phyloP scores from a whole-genome alignment of 208 protist genomes.

The Trichomonas gallinae region DNA sequence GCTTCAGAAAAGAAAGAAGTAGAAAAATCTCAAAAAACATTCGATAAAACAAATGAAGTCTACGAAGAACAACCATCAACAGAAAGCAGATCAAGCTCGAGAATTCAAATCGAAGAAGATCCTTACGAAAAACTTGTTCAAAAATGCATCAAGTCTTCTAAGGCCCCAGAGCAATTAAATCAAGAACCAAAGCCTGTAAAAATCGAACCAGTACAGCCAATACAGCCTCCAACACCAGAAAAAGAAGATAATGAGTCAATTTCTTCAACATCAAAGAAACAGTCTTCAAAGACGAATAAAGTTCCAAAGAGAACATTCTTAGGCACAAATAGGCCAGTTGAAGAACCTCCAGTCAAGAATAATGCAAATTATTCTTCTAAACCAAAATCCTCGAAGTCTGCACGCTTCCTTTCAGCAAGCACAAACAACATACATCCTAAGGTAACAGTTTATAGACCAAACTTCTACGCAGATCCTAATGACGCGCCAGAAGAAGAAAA shows the following conservation, averaged over 20 bases:
- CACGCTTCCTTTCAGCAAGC: neutral
- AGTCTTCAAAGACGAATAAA: neutral
- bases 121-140: too few relatives aligned
- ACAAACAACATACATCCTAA: neutral
- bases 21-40: neutral
- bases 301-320: neutral
- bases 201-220: too few relatives aligned
- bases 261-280: neutral
- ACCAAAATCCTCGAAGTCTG: neutral
- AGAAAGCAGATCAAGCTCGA: too few relatives aligned
- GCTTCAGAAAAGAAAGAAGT: neutral
- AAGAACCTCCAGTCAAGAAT: neutral
- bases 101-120: too few relatives aligned
- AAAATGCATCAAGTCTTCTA: too few relatives aligned
- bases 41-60: neutral
- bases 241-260: too few relatives aligned
- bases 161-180: too few relatives aligned
- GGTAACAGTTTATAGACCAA: neutral
- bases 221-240: too few relatives aligned
- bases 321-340: neutral
- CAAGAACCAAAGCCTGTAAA: too few relatives aligned
- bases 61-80: neutral
- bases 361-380: neutral
- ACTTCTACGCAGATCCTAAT: neutral
- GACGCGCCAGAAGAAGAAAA: neutral